Evolutionary conservation across 2,329 filamentous ascomycete species (phyloP).

Genomic region (Pyrenophora teres): DNA sequence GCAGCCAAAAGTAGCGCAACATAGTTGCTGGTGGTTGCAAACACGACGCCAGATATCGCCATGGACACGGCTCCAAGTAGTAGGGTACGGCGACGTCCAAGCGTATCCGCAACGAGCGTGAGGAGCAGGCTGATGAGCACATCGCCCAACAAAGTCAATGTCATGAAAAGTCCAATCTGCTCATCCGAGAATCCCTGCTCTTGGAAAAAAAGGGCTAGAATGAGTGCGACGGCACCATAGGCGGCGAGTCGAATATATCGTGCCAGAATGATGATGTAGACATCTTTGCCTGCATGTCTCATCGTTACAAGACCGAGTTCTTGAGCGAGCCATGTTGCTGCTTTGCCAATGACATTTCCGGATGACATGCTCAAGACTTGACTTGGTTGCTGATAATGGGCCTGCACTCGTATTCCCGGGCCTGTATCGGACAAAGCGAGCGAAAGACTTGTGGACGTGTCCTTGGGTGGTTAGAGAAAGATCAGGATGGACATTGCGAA

Average conservation of each 20-base stretch:
- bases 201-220: slow-evolving; percentile 46
- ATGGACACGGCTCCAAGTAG: slow-evolving; percentile 44
- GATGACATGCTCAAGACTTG: slow-evolving; percentile 19
- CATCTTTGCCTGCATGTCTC: slow-evolving; percentile 31
- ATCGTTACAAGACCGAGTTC: slow-evolving; percentile 41
- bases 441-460: neutral
- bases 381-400: neutral
- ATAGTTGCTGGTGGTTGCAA: slow-evolving; percentile 42
- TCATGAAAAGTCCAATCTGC: slow-evolving; percentile 49
- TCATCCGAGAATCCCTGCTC: slow-evolving; percentile 42
- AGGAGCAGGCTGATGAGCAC: slow-evolving; percentile 44
- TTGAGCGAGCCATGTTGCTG: slow-evolving; percentile 27
- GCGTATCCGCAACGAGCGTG: slow-evolving; percentile 44
- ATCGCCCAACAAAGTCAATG: slow-evolving; percentile 47
- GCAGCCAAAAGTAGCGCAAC: slow-evolving; percentile 40
- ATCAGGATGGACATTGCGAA: neutral
- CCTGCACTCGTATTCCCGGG: slow-evolving; percentile 4
- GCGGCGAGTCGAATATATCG: slow-evolving; percentile 46
- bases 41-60: slow-evolving; percentile 43
- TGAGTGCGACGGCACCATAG: slow-evolving; percentile 44
- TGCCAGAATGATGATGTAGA: slow-evolving; percentile 44
- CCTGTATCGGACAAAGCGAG: neutral
- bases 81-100: slow-evolving; percentile 43
- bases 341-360: slow-evolving; percentile 7
- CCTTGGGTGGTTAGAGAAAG: neutral